These are phyloP conservation scores for Fraxinus sp. DNA, from an alignment of 305 asterid species.

Conservation along the genomic window DNA sequence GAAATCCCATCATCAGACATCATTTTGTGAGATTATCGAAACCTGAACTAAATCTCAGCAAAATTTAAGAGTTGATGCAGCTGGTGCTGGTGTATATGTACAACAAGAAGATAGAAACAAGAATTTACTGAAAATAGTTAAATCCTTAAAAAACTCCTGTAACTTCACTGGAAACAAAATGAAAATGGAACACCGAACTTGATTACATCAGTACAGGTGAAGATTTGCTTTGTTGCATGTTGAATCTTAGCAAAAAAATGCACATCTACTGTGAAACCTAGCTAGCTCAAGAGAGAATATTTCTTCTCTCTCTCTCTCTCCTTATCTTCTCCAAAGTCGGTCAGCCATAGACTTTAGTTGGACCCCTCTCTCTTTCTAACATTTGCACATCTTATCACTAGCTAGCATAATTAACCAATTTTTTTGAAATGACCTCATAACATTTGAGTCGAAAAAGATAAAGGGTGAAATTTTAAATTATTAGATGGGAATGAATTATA, in stretches of 20 bases:
- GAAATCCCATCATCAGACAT: slow-evolving; percentile 72
- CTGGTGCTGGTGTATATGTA: neutral
- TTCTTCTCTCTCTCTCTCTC: slow-evolving; percentile 37
- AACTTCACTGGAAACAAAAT: slow-evolving; percentile 9
- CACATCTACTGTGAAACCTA: slow-evolving; percentile 39
- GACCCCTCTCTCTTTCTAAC: slow-evolving; percentile 52
- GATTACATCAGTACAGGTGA: slow-evolving; percentile 19
- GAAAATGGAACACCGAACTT: neutral
- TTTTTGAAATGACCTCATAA: neutral
- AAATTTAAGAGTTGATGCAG: neutral
- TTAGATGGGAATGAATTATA: neutral
- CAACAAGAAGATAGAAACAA: slow-evolving; percentile 32
- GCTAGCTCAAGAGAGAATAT: slow-evolving; percentile 43
- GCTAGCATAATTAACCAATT: neutral
- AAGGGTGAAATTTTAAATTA: neutral
- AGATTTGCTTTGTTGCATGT: slow-evolving; percentile 30
- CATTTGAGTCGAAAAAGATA: neutral
- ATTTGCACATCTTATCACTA: neutral
- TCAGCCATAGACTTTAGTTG: slow-evolving; percentile 75
- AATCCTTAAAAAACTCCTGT: slow-evolving; percentile 17
- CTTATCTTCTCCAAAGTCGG: slow-evolving; percentile 67
- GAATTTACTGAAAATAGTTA: slow-evolving; percentile 52
- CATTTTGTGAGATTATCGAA: slow-evolving; percentile 42
- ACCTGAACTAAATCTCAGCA: neutral
- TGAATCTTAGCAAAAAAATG: slow-evolving; percentile 45